Conservation (phyloP, 2,329 filamentous ascomycete genomes). For the Alternaria consortialis region DNA sequence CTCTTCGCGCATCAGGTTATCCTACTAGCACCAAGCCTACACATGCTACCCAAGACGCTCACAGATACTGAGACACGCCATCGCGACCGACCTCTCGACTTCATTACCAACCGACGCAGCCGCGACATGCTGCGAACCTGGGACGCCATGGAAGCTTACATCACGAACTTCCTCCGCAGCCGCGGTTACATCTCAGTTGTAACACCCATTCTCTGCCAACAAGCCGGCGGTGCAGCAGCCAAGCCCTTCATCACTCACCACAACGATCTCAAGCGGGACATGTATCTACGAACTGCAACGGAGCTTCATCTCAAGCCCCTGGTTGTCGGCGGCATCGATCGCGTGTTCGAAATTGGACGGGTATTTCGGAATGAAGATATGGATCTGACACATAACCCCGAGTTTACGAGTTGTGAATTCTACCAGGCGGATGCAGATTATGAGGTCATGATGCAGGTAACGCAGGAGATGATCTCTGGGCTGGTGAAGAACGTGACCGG, state of each 20-base stretch:
- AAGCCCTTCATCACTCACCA: conserved; percentile 95
- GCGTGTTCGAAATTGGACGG: conserved; percentile 94
- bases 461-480: conserved; percentile 89
- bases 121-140: conserved; percentile 85
- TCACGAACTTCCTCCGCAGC: conserved; percentile 87
- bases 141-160: conserved; percentile 85
- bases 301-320: conserved; percentile 97
- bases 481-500: conserved; percentile 90
- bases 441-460: conserved; percentile 88
- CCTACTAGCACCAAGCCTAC: conserved; percentile 88
- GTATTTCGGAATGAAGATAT: conserved; percentile 95
- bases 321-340: conserved; percentile 90
- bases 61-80: conserved; percentile 94
- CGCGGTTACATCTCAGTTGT: conserved; percentile 93
- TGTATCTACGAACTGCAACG: conserved; percentile 94
- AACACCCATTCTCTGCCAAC: conserved; percentile 94
- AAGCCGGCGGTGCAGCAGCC: conserved; percentile 93
- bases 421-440: conserved; percentile 77
- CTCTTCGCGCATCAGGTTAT: conserved; percentile 89
- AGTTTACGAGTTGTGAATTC: conserved; percentile 98
- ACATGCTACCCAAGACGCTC: conserved; percentile 83
- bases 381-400: conserved; percentile 94
- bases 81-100: conserved; percentile 91
- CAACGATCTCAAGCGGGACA: conserved; percentile 93
- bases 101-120: conserved; percentile 94